These are phyloP conservation scores for Aspergillaceae sp. DNA, from an alignment of 2,329 filamentous ascomycete species.

Conservation along the genomic window DNA sequence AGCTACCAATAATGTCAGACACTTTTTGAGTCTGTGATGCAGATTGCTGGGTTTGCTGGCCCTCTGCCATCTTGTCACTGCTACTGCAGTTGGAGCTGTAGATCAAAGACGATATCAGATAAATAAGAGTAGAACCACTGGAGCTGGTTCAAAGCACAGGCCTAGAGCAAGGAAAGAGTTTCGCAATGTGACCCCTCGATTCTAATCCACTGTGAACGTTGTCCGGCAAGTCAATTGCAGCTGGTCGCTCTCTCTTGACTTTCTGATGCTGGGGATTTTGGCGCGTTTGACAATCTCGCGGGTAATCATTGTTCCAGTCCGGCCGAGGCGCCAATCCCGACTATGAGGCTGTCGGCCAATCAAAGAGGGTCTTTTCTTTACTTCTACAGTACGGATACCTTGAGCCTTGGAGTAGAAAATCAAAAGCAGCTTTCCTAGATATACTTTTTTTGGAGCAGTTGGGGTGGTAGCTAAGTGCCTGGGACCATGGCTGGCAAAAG, in stretches of 20 bases:
- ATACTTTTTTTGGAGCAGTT: too few relatives aligned
- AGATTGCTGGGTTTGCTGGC: slow-evolving; percentile 18
- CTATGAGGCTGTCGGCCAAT: too few relatives aligned
- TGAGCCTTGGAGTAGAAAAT: too few relatives aligned
- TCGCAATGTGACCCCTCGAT: neutral
- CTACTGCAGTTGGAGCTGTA: slow-evolving; percentile 3
- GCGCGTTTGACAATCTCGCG: slow-evolving; percentile 9
- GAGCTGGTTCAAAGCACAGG: too few relatives aligned
- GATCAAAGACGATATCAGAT: neutral
- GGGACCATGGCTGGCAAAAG: too few relatives aligned
- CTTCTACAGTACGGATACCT: too few relatives aligned
- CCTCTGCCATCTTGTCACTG: slow-evolving; percentile 19
- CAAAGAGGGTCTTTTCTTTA: too few relatives aligned
- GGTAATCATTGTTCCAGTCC: slow-evolving; percentile 11
- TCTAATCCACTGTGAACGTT: neutral
- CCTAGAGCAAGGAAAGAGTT: too few relatives aligned
- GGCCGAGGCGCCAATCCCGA: neutral
- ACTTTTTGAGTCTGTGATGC: slow-evolving; percentile 52
- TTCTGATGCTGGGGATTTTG: slow-evolving; percentile 6
- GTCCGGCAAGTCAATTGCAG: neutral
- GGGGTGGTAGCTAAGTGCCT: too few relatives aligned
- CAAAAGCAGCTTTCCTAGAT: too few relatives aligned
- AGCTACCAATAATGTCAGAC: slow-evolving; percentile 66
- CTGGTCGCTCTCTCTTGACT: neutral
- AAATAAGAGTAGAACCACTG: too few relatives aligned